Percentiles rank a stretch among this genome's conserved stretches.
Evolutionary conservation across 768 basidiomycete species (phyloP).

Genomic region (Tephrocybe sp.): DNA sequence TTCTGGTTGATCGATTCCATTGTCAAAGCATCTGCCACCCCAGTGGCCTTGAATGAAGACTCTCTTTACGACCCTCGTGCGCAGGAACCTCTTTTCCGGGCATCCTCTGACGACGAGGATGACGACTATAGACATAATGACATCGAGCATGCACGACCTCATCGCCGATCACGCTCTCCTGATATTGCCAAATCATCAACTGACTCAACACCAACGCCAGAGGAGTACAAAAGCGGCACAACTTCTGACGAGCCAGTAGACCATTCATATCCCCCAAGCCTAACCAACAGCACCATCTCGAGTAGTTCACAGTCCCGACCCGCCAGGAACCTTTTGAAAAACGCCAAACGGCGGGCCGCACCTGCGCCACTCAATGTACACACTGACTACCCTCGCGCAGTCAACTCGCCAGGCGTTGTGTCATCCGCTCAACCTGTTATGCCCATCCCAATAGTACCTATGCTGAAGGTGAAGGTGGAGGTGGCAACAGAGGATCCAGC

Average conservation of each 20-base stretch:
- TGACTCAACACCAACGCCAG: slow-evolving; percentile 30
- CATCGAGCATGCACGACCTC: slow-evolving; percentile 44
- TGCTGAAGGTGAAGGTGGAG: slow-evolving; percentile 11
- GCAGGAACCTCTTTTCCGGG: slow-evolving; percentile 63
- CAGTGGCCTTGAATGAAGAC: slow-evolving; percentile 39
- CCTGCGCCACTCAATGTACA: slow-evolving; percentile 42
- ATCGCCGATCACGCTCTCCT: slow-evolving; percentile 35
- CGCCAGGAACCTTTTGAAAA: slow-evolving; percentile 35
- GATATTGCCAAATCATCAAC: slow-evolving; percentile 22
- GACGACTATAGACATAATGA: slow-evolving; percentile 30
- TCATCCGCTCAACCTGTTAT: slow-evolving; percentile 8
- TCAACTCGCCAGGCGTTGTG: slow-evolving; percentile 30
- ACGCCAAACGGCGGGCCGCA: slow-evolving; percentile 39
- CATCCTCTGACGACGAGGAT: slow-evolving; percentile 46
- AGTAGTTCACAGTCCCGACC: slow-evolving; percentile 30
- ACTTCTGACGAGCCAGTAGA: slow-evolving; percentile 35
- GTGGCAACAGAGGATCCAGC: slow-evolving; percentile 5
- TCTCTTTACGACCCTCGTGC: slow-evolving; percentile 40
- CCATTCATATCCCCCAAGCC: slow-evolving; percentile 67
- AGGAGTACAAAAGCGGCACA: slow-evolving; percentile 40
- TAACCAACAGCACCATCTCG: slow-evolving; percentile 41
- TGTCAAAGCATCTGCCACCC: slow-evolving; percentile 66
- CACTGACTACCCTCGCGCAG: slow-evolving; percentile 29
- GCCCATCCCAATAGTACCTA: slow-evolving; percentile 12
- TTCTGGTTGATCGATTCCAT: slow-evolving; percentile 97